Evolutionary conservation across 805 yeast species (phyloP).

Genomic region (Zygosaccharomyces bisporus): DNA sequence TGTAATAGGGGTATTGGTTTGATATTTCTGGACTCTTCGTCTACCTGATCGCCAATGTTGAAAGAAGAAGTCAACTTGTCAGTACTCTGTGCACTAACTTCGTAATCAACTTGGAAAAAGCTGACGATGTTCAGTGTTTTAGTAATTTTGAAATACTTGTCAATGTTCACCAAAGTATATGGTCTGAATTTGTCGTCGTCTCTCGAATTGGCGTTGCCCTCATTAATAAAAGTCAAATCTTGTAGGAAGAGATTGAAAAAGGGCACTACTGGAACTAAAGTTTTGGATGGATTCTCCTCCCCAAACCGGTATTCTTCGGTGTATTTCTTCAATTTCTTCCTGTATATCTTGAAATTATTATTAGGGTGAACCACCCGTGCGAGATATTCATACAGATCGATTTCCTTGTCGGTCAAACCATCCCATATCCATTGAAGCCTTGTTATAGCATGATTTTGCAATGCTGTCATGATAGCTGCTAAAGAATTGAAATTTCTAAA

Average conservation of each 20-base stretch:
- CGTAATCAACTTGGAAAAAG: conserved; percentile 61
- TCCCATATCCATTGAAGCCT: conserved; percentile 60
- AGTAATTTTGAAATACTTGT: conserved; percentile 65
- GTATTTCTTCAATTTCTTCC: conserved; percentile 57
- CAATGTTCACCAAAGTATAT: conserved; percentile 60
- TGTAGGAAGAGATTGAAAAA: conserved; percentile 70
- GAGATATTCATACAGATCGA: conserved; percentile 58
- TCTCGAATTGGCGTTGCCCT: conserved; percentile 71
- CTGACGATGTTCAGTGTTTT: conserved; percentile 64
- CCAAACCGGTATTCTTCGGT: conserved; percentile 38
- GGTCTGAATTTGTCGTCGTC: conserved; percentile 49
- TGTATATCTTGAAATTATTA: conserved; percentile 65
- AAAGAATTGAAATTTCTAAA: conserved; percentile 73
- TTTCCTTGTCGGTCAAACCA: conserved; percentile 54
- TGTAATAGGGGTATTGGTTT: conserved; percentile 37
- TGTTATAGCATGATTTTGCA: conserved; percentile 68
- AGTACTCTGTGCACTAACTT: conserved; percentile 16
- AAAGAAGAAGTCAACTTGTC: conserved; percentile 29
- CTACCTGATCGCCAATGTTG: conserved; percentile 25
- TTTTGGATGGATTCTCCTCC: conserved; percentile 17
- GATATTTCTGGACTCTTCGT: conserved; percentile 30
- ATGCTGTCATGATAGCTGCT: conserved; percentile 72
- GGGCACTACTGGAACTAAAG: conserved; percentile 63
- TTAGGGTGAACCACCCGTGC: conserved; percentile 70
- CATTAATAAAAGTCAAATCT: conserved; percentile 76